These are phyloP conservation scores for Straminergon stramineum DNA, from an alignment of 225 moss, liverwort and hornwort species.

Conservation along the genomic window DNA sequence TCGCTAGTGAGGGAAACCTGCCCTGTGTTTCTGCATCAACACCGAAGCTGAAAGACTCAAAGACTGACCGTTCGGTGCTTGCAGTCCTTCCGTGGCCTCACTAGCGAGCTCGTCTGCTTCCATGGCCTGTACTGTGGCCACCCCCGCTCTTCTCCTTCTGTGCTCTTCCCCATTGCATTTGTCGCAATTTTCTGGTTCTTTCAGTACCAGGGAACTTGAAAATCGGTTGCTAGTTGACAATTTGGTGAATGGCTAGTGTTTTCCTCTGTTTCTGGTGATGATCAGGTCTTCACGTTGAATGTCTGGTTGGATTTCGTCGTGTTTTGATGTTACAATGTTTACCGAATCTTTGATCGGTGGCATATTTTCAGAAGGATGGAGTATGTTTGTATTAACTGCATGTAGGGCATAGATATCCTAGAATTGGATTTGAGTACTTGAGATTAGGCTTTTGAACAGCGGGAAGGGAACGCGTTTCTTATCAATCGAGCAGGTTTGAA, in stretches of 20 bases:
- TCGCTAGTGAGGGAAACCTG: not conserved
- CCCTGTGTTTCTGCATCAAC: not conserved
- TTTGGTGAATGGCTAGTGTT: not conserved
- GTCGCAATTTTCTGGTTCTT: not conserved
- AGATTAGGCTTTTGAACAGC: not conserved
- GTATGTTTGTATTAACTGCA: not conserved
- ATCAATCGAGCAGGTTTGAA: not conserved
- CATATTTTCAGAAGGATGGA: not conserved
- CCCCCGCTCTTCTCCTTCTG: not conserved
- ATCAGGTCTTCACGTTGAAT: not conserved
- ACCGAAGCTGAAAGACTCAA: not conserved
- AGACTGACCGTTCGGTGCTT: not conserved
- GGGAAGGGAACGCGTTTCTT: not conserved
- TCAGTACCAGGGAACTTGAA: not conserved
- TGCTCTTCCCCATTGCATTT: not conserved
- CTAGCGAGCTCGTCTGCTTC: not conserved
- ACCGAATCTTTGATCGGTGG: not conserved
- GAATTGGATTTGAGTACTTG: not conserved
- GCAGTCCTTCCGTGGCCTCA: not conserved
- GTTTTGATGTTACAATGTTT: not conserved
- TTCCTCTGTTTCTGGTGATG: not conserved
- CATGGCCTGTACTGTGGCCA: conserved; percentile 25
- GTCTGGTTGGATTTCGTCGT: not conserved
- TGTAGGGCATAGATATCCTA: not conserved
- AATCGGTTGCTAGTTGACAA: not conserved